Conservation (phyloP, 1,139 yeast species). For the Maudiozyma humilis region DNA sequence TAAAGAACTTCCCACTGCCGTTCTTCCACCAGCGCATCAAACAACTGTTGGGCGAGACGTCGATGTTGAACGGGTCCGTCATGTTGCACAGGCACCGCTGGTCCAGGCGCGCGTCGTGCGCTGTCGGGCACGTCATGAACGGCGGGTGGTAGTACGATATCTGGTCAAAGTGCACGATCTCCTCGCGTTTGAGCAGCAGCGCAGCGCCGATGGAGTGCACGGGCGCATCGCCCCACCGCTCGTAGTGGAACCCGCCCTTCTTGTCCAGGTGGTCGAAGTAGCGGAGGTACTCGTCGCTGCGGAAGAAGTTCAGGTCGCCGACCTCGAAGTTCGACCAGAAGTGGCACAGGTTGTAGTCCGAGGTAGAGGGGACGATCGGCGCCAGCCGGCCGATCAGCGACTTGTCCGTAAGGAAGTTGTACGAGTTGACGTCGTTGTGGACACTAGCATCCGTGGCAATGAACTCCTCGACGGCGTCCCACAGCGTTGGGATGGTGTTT, state of each 20-base stretch:
- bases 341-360: conserved; percentile 79
- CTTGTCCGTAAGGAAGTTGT: conserved; percentile 61
- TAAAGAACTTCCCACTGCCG: conserved; percentile 42
- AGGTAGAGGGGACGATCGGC: conserved; percentile 33
- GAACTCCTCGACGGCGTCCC: conserved; percentile 67
- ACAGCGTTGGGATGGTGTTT: conserved; percentile 76
- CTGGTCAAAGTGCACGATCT: conserved; percentile 84
- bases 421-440: conserved; percentile 59
- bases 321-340: conserved; percentile 95
- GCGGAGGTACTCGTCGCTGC: conserved; percentile 60
- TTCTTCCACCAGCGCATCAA: conserved; percentile 79
- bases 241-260: conserved; percentile 81
- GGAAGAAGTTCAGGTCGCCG: conserved; percentile 69
- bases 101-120: conserved; percentile 40
- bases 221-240: conserved; percentile 98
- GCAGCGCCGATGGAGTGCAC: conserved; percentile 77
- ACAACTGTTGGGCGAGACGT: conserved; percentile 60
- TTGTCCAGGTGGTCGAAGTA: conserved; percentile 63
- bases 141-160: conserved; percentile 84
- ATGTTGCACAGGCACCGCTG: conserved; percentile 67
- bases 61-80: conserved; percentile 43
- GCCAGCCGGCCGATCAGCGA: conserved; percentile 32
- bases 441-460: conserved; percentile 40
- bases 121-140: conserved; percentile 70
- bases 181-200: conserved; percentile 55